Evolutionary conservation across 2,329 filamentous ascomycete genomes (phyloP).

Genomic region (Alternaria panax): DNA sequence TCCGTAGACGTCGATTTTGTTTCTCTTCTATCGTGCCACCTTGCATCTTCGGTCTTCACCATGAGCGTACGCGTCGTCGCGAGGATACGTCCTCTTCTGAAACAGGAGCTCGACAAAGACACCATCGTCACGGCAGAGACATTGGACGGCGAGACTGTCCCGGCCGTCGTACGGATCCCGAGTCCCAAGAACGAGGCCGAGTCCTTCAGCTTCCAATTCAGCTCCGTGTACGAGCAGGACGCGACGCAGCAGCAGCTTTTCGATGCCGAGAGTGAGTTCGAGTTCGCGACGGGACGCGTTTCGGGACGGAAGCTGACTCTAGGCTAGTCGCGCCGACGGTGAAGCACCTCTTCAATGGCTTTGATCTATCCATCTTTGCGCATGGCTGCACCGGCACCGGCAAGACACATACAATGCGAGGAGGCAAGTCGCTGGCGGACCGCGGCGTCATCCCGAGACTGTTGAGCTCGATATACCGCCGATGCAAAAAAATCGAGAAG

Average conservation of each 20-base stretch:
- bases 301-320: slow-evolving; percentile 26
- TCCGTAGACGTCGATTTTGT: slow-evolving; percentile 35
- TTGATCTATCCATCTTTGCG: slow-evolving; percentile 78
- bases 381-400: slow-evolving; percentile 94
- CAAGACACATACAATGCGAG: slow-evolving; percentile 96
- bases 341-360: slow-evolving; percentile 89
- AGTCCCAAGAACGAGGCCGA: slow-evolving; percentile 92
- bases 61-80: slow-evolving; percentile 84
- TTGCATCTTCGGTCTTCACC: slow-evolving; percentile 20
- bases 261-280: slow-evolving; percentile 77
- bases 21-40: slow-evolving; percentile 20
- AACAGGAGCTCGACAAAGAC: slow-evolving; percentile 85
- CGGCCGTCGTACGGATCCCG: slow-evolving; percentile 82
- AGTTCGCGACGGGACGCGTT: slow-evolving; percentile 12
- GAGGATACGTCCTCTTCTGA: slow-evolving; percentile 85
- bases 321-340: slow-evolving; percentile 80
- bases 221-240: slow-evolving; percentile 83
- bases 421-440: slow-evolving; percentile 83
- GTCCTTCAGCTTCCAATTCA: slow-evolving; percentile 94
- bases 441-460: slow-evolving; percentile 87
- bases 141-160: slow-evolving; percentile 46
- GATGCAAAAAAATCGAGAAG: slow-evolving; percentile 84
- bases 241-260: slow-evolving; percentile 88
- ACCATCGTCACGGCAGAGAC: slow-evolving; percentile 75
- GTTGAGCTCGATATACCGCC: slow-evolving; percentile 83